A percentile compares a stretch with the other conserved stretches of the same genome.
Evolutionary conservation across 768 basidiomycete species (phyloP).

Genomic region (Lanmaoa pseudosensibilis): DNA sequence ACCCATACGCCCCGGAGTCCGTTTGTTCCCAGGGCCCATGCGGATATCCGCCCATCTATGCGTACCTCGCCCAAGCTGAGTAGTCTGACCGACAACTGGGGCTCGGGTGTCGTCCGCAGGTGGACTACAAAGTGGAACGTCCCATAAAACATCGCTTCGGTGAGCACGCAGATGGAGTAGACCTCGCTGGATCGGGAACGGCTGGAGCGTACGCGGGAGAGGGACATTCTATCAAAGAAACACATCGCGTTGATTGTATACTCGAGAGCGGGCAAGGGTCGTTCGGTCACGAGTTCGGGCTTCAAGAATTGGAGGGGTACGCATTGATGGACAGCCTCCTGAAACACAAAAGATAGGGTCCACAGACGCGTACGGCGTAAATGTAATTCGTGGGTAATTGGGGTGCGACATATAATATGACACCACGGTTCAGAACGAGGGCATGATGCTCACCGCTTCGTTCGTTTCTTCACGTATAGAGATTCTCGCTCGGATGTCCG

Average conservation of each 20-base stretch:
- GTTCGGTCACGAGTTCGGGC: background rate
- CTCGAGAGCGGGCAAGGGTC: slow-evolving; percentile 15
- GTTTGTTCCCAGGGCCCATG: background rate
- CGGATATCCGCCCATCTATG: background rate
- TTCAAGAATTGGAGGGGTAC: slow-evolving; percentile 17
- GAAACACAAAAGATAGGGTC: slow-evolving; percentile 50
- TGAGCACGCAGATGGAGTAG: slow-evolving; percentile 38
- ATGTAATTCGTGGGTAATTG: slow-evolving; percentile 35
- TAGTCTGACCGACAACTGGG: background rate
- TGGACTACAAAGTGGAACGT: slow-evolving; percentile 44
- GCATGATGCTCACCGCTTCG: slow-evolving; percentile 28
- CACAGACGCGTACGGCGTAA: slow-evolving; percentile 44
- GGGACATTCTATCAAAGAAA: slow-evolving; percentile 36
- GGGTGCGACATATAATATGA: background rate
- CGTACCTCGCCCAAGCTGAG: background rate
- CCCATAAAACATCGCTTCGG: slow-evolving; percentile 37
- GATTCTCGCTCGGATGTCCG: slow-evolving; percentile 17
- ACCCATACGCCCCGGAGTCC: background rate
- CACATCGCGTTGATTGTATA: slow-evolving; percentile 19
- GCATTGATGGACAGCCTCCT: slow-evolving; percentile 50
- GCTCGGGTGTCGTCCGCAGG: background rate
- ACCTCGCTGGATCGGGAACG: slow-evolving; percentile 37
- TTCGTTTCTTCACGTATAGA: slow-evolving; percentile 23
- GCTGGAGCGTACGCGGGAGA: slow-evolving; percentile 38
- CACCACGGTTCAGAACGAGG: background rate